These are phyloP conservation scores for Nemania diffusa DNA, from an alignment of 2,329 filamentous ascomycete species.

Conservation along the genomic window DNA sequence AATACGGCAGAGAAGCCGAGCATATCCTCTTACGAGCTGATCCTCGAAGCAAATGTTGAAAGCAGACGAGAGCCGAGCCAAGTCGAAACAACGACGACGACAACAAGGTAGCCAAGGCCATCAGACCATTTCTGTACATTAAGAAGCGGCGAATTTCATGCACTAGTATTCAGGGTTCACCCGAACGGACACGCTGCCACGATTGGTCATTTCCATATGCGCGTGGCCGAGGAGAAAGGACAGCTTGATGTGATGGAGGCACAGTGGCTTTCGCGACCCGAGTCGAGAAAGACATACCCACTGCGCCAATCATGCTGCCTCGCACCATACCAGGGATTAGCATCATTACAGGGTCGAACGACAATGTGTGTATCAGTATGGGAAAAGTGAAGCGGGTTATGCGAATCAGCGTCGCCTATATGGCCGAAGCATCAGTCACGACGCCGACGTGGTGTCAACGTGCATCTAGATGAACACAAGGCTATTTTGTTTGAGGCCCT, in stretches of 20 bases:
- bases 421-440: neutral
- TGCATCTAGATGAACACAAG: neutral
- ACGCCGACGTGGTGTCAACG: conserved; percentile 1
- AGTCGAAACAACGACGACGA: conserved; percentile 28
- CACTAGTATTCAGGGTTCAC: conserved; percentile 36
- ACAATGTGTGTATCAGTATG: neutral
- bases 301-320: neutral
- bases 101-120: conserved; percentile 18
- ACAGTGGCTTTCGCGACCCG: conserved; percentile 1
- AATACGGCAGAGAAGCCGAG: conserved; percentile 12
- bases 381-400: neutral
- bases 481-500: neutral
- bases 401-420: neutral
- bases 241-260: conserved; percentile 12
- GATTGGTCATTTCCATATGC: conserved; percentile 26
- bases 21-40: conserved; percentile 6
- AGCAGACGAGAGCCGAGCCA: conserved; percentile 20
- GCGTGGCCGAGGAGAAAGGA: conserved; percentile 22
- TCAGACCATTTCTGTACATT: conserved; percentile 1
- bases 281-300: neutral
- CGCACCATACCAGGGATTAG: neutral
- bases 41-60: conserved; percentile 20
- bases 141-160: conserved; percentile 11
- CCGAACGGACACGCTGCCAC: conserved; percentile 34
- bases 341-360: neutral